Evolutionary conservation across 2,329 filamentous ascomycete genomes (phyloP), one percentile per base, ranked within the genome.

Genomic region (Leptographium lundbergii): DNA sequence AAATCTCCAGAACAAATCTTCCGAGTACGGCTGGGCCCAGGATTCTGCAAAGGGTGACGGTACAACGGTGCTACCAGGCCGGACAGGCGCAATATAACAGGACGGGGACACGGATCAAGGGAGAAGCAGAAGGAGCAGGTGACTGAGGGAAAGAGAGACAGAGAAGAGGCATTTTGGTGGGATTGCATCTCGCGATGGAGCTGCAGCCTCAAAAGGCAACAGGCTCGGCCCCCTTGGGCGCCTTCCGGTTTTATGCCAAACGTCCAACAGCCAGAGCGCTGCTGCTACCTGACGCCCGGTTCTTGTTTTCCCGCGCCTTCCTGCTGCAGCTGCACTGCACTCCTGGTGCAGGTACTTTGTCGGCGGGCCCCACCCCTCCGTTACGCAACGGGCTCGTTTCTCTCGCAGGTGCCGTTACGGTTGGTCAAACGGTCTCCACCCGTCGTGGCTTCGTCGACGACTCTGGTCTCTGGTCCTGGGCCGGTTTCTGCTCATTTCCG

Each of bases 341-440:
- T 6, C 10, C 9, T n/a, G 17, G 17, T 22, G 19, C 19, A 17
- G 24, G 11, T 53, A 36, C 34, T 36, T 14, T 39, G 36, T 10
- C 52, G 17, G 5, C 14, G 25, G 19, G 25, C 50, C 25, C 57
- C 57, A 58, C 57, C 29, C 24, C 52, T 61, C 62, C 62, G 60
- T 63, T 60, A 63, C 62, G 59, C 60, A 58, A 61, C 61, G 60
- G 57, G 48, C 48, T n/a, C 48, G 14, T 45, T 42, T 42, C 48
- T 17, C 48, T 51, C 48, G 48, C 48, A 14, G 48, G 25, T 29
- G 25, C 48, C 47, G 25, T 51, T 34, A 54, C 52, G 32, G 52
- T 54, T 54, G 53, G 53, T 27, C 36, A 45, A 55, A 51, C 48
- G 48, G 24, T 51, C 48, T 25, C 48, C 48, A 51, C 24, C 22